Percentiles rank a stretch among this genome's conserved stretches.
These are phyloP conservation scores for Vachellia collinsii DNA, from an alignment of 306 rosid genomes.

Conservation along the genomic window DNA sequence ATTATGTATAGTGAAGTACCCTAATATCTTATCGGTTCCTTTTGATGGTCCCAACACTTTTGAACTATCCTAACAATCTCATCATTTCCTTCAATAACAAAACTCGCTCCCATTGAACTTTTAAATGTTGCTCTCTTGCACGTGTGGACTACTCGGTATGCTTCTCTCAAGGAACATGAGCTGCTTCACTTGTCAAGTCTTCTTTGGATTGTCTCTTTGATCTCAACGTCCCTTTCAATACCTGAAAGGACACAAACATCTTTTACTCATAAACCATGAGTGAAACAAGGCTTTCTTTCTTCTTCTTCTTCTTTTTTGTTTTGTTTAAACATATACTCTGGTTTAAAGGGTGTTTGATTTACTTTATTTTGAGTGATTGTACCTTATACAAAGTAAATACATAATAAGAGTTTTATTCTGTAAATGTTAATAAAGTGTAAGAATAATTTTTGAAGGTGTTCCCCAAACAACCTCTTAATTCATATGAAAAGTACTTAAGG, in stretches of 20 bases:
- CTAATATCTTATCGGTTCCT: not conserved
- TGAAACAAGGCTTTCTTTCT: too few species aligned
- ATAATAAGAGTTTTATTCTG: too few species aligned
- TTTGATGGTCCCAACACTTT: not conserved
- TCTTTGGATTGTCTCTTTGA: not conserved
- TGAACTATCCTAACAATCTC: not conserved
- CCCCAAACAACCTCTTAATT: too few species aligned
- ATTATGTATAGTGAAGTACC: not conserved
- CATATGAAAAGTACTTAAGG: too few species aligned
- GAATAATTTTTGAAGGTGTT: too few species aligned
- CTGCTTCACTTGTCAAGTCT: not conserved
- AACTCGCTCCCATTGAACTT: conserved; percentile 6
- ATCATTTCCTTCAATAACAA: not conserved
- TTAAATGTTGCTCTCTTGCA: not conserved
- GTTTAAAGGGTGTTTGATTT: too few species aligned
- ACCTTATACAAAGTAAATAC: too few species aligned
- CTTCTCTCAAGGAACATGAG: conserved; percentile 32
- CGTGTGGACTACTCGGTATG: conserved; percentile 3
- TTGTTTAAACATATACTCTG: too few species aligned
- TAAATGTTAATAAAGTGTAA: too few species aligned
- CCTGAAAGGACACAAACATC: not conserved
- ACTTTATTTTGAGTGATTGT: too few species aligned
- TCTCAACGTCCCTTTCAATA: not conserved
- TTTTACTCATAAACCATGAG: too few species aligned
- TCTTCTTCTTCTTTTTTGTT: too few species aligned